Evolutionary conservation across 2,329 filamentous ascomycete species (phyloP), one percentile per base, ranked within the genome.

Genomic region (Microdochium nivale): DNA sequence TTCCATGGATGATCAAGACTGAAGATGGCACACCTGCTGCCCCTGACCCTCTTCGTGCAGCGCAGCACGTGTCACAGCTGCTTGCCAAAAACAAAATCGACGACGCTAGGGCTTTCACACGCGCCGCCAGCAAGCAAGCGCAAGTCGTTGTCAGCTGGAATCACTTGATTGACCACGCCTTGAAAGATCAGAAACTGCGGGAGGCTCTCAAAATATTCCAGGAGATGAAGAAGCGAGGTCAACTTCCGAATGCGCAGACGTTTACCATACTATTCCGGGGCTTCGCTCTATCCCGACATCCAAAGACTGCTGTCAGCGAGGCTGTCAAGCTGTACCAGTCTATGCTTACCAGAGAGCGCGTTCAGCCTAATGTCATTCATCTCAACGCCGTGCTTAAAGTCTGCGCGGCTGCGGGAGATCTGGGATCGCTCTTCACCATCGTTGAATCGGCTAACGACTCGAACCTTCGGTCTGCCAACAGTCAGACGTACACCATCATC

Each of bases 181-280:
- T 96, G 65, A 69, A 77, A 43, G 73, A 81, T 24, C 74, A 80
- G 43, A 76, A 77, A 49, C 67, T 90, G 32, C 76, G 77, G 54
- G 70, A 74, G 21, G 91, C 88, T 19, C 70, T 95, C 52, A 90
- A 87, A 69, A 74, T 90, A n/a, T 96, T 84, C 71, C 96, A 96
- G 67, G 92, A 97, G 87, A 97, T 99, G 92, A 99, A 97, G 72
- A 97, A 97, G 71, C 80, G 90, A 55, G 85, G 77, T 4, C 87
- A 95, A 60, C 75, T 79, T 25, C 92, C 94, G 1, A 92, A 91
- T 64, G 79, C 82, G 3, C 80, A 86, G 60, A 96, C 46, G 8
- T 47, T 27, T 24, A 47, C 46, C 46, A 47, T 47, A 25, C 14
- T 97, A 53, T 83, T 99, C 58, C 77, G 81, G 49, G 92, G 90